Evolutionary conservation across 306 rosid species (phyloP).

Genomic region (Vigna nakashimae): DNA sequence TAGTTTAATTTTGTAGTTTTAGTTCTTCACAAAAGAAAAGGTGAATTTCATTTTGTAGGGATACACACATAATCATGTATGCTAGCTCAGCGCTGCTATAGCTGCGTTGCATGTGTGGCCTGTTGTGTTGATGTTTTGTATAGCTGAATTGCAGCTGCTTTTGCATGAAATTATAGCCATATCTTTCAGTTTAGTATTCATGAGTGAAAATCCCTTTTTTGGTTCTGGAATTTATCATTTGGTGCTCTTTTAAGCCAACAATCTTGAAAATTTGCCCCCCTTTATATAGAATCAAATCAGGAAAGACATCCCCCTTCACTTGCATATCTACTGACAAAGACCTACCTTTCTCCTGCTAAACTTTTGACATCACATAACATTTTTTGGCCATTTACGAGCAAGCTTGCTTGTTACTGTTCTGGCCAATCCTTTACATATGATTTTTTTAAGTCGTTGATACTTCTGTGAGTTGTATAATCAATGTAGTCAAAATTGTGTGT

Average conservation of each 20-base stretch:
- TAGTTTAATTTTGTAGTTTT: constrained; percentile 3
- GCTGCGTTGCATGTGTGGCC: not conserved
- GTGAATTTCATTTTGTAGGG: constrained; percentile 17
- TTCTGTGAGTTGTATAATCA: not conserved
- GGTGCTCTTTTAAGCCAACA: not conserved
- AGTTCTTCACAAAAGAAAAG: constrained; percentile 24
- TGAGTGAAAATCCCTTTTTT: not conserved
- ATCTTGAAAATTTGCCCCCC: not conserved
- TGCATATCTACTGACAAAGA: constrained; percentile 3
- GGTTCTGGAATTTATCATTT: not conserved
- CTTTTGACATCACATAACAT: not conserved
- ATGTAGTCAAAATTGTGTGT: not conserved
- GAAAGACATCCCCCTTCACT: not conserved
- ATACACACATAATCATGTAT: not conserved
- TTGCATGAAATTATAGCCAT: not conserved
- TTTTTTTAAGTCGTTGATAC: not conserved
- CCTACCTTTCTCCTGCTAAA: not conserved
- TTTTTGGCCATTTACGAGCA: not conserved
- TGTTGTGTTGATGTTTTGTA: not conserved
- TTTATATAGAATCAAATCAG: not conserved
- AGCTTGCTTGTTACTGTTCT: not conserved
- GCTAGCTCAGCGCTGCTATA: not conserved
- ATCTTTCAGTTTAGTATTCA: not conserved
- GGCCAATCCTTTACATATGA: not conserved
- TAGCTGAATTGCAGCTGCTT: not conserved